Conservation (phyloP, 352 stramenopile species). For the Phytopythium helicoides region DNA sequence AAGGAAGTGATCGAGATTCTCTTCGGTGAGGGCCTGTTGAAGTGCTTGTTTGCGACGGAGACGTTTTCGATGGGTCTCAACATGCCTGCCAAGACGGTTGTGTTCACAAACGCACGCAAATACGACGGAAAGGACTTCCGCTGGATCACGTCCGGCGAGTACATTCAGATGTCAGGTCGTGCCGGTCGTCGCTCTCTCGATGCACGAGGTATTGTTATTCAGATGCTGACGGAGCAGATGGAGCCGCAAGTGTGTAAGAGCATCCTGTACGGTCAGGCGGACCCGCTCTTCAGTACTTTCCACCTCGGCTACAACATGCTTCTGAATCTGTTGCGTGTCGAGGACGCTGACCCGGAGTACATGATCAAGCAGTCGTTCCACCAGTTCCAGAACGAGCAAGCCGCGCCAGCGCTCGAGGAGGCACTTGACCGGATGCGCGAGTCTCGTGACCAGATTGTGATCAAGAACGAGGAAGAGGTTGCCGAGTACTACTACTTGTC, state of each 20-base stretch:
- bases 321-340: constrained; percentile 98
- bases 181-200: constrained; percentile 98
- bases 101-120: constrained; percentile 98
- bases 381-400: constrained; percentile 90
- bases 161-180: constrained; percentile 95
- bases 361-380: constrained; percentile 98
- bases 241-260: constrained; percentile 95
- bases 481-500: constrained; percentile 90
- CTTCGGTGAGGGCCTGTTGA: constrained; percentile 95
- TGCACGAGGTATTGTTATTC: constrained; percentile 96
- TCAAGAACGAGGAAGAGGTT: constrained; percentile 89
- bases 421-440: constrained; percentile 75
- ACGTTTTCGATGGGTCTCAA: constrained; percentile 98
- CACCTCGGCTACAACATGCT: constrained; percentile 99
- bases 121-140: constrained; percentile 96
- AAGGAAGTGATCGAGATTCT: constrained; percentile 97
- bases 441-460: constrained; percentile 85
- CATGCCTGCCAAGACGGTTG: constrained; percentile 99
- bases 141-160: constrained; percentile 96
- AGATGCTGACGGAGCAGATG: constrained; percentile 99
- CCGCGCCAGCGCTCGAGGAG: constrained; percentile 72
- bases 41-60: constrained; percentile 98
- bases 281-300: constrained; percentile 88
- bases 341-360: constrained; percentile 96
- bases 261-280: constrained; percentile 86